phyloP scores from a whole-genome alignment of 2,329 filamentous ascomycete genomes.

The Aspergillus piperis region DNA sequence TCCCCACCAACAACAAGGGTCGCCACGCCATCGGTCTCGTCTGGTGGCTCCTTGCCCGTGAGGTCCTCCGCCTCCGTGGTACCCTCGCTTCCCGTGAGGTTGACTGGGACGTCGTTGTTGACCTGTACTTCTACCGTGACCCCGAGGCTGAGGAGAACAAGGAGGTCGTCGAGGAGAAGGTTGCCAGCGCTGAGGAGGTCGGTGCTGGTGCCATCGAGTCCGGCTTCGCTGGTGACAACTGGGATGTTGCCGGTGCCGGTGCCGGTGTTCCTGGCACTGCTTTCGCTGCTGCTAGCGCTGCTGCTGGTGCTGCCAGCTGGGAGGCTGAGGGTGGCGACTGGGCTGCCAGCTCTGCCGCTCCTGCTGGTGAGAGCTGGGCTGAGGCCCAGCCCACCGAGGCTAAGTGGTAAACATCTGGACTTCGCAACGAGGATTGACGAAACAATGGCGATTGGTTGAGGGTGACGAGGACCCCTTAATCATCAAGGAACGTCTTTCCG shows the following conservation, averaged over 20 bases:
- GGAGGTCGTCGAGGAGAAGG: slow-evolving; percentile 85
- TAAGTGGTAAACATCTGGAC: slow-evolving; percentile 43
- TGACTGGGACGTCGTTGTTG: slow-evolving; percentile 98
- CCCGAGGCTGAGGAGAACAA: slow-evolving; percentile 99
- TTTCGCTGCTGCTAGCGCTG: slow-evolving; percentile 71
- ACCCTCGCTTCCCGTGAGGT: slow-evolving; percentile 94
- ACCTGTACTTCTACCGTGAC: slow-evolving; percentile 99
- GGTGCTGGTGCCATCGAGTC: slow-evolving; percentile 75
- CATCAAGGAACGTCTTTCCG: background rate
- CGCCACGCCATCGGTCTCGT: slow-evolving; percentile 97
- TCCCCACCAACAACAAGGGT: slow-evolving; percentile 99
- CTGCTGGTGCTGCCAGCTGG: slow-evolving; percentile 63
- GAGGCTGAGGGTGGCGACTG: slow-evolving; percentile 60
- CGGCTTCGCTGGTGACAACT: slow-evolving; percentile 76
- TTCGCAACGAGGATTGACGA: slow-evolving; percentile 30
- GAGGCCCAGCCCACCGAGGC: slow-evolving; percentile 38
- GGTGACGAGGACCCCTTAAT: slow-evolving; percentile 16
- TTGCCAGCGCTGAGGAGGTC: slow-evolving; percentile 80
- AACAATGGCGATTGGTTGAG: slow-evolving; percentile 20
- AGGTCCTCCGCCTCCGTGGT: slow-evolving; percentile 97
- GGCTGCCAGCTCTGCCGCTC: slow-evolving; percentile 49
- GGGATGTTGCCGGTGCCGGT: slow-evolving; percentile 71
- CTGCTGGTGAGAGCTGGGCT: slow-evolving; percentile 45
- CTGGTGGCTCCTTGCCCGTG: slow-evolving; percentile 99
- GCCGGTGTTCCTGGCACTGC: slow-evolving; percentile 65